phyloP scores from a whole-genome alignment of 78 protist genomes.

The Chrysochromulina tobinii region DNA sequence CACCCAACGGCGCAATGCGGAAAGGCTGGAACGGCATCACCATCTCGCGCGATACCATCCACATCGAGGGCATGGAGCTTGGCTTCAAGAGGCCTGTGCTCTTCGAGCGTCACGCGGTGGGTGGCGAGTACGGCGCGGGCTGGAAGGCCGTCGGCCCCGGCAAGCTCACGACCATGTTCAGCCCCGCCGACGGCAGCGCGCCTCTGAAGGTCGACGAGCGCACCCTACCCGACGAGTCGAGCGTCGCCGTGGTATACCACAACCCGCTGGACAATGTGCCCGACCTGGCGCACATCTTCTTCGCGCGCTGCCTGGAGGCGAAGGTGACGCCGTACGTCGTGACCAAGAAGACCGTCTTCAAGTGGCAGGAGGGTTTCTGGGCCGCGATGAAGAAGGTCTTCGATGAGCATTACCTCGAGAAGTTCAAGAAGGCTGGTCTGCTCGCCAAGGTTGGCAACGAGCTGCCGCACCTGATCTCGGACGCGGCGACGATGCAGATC shows the following conservation, averaged over 20 bases:
- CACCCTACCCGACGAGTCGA: background rate
- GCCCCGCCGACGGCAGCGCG: constrained; percentile 4
- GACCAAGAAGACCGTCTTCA: constrained; percentile 67
- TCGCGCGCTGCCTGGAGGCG: constrained; percentile 11
- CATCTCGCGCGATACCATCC: constrained; percentile 39
- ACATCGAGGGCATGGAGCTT: constrained; percentile 62
- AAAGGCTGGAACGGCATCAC: constrained; percentile 57
- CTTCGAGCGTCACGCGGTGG: constrained; percentile 63
- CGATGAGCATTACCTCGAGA: constrained; percentile 16
- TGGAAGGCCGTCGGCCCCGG: constrained; percentile 43
- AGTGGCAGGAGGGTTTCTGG: constrained; percentile 70
- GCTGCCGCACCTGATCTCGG: constrained; percentile 66
- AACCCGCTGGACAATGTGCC: constrained; percentile 21
- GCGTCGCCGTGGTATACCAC: background rate
- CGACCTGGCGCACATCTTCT: constrained; percentile 37
- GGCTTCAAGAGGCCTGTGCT: constrained; percentile 52
- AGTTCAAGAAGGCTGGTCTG: background rate
- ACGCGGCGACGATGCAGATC: constrained; percentile 68
- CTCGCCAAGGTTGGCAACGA: constrained; percentile 28
- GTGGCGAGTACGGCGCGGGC: constrained; percentile 65
- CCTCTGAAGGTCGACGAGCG: constrained; percentile 34
- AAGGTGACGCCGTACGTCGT: constrained; percentile 56
- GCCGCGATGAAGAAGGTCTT: constrained; percentile 41
- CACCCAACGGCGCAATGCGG: constrained; percentile 52
- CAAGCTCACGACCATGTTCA: constrained; percentile 37